A percentile compares a stretch with the other conserved stretches of the same genome.
Evolutionary conservation across 140 eudicot genomes (phyloP).

Genomic region (Bidens hawaiensis): DNA sequence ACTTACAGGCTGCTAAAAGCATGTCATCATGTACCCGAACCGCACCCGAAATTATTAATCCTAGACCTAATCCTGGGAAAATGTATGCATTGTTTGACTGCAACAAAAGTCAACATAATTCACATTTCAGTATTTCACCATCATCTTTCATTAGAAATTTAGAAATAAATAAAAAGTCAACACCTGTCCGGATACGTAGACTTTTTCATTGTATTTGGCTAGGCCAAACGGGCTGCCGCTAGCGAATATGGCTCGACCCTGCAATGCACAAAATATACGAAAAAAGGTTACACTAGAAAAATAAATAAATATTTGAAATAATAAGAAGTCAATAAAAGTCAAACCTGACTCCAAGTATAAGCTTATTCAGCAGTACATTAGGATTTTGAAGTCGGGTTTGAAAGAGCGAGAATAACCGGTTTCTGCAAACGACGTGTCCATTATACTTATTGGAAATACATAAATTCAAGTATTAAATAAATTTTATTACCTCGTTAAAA

Average conservation of each 20-base stretch:
- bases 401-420: constrained; percentile 85
- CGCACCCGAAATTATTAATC: constrained; percentile 87
- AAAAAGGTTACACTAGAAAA: not conserved
- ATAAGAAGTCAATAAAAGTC: not conserved
- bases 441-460: not conserved
- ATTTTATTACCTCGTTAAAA: constrained; percentile 63
- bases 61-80: constrained; percentile 79
- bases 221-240: constrained; percentile 93
- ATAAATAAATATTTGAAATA: not conserved
- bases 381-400: constrained; percentile 91
- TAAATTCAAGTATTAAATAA: not conserved
- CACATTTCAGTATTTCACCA: too few species aligned
- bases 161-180: not conserved
- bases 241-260: constrained; percentile 91
- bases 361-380: constrained; percentile 95
- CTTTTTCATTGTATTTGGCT: constrained; percentile 61
- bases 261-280: not conserved
- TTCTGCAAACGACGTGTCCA: constrained; percentile 39
- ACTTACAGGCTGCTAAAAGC: constrained; percentile 88
- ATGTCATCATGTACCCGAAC: constrained; percentile 90
- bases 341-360: constrained; percentile 83
- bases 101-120: constrained; percentile 11
- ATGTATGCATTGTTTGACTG: constrained; percentile 85
- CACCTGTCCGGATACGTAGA: constrained; percentile 79
- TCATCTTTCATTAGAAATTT: not conserved